Evolutionary conservation across 176 grass and related monocot genomes (phyloP), one percentile per base, ranked within the genome.

Genomic region (Eremochloa ophiuroides): DNA sequence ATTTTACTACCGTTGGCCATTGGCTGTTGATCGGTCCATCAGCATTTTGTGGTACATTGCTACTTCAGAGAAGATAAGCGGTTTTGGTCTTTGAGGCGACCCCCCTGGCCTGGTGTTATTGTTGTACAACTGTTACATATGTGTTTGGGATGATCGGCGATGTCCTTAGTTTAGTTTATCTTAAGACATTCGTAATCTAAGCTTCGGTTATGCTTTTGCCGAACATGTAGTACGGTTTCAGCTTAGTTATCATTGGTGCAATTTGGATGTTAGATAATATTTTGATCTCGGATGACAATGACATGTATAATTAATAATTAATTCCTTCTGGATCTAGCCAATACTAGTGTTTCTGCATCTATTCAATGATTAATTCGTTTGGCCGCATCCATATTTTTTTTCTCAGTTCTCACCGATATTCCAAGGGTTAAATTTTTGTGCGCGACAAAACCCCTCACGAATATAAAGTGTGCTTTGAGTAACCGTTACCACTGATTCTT

Each of bases 131-230:
- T 86, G 60, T 27, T 60, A 31, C 46, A 55, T 38, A 63, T 68
- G 27, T 30, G 62, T 79, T 59, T 15, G 18, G 73, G 73, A 77
- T 40, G 58, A 47, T 71, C 46, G 0, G 39, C 44, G 30, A 53
- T 85, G 67, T 44, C 53, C 53, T n/a, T n/a, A n/a, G n/a, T 58
- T 25, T 58, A 65, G 62, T n/a, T 80, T 81, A 28, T 85, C 55
- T 56, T 7, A 70, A 51, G 22, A 81, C 64, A 62, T 5, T 53
- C 28, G 70, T 66, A 46, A 81, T 64, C 16, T 12, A 37, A 85
- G 42, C 56, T 42, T 73, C 72, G 78, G 25, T 15, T 72, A 59
- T 82, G 58, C n/a, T 77, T 78, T 59, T 73, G 65, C 53, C 55
- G 16, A 69, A 59, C 26, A 33, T 61, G 42, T 72, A 28, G 25